These are phyloP conservation scores for Aureoboletus auriporus DNA, from an alignment of 768 basidiomycete genomes.

Conservation along the genomic window DNA sequence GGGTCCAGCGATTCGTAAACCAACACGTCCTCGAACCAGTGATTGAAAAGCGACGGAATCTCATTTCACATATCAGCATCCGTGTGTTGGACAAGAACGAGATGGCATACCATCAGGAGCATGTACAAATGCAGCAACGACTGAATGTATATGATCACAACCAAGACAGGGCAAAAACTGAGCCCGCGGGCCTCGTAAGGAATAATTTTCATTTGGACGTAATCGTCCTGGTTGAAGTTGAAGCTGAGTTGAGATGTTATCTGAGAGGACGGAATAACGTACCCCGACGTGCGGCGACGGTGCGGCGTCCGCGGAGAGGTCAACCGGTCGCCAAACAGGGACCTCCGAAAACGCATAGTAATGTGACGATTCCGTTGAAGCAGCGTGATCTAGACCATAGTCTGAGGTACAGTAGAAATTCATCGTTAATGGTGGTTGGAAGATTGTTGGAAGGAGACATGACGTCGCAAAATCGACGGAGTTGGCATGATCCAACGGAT, in stretches of 20 bases:
- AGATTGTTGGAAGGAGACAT: slow-evolving; percentile 4
- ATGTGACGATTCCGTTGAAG: background rate
- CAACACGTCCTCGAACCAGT: slow-evolving; percentile 19
- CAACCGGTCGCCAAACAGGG: background rate
- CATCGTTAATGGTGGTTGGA: background rate
- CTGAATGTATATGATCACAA: slow-evolving; percentile 8
- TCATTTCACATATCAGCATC: slow-evolving; percentile 4
- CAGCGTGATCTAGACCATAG: background rate
- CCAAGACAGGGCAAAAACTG: slow-evolving; percentile 20
- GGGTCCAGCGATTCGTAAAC: slow-evolving; percentile 11
- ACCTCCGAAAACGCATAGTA: background rate
- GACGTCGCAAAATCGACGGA: background rate
- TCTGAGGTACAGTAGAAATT: slow-evolving; percentile 3
- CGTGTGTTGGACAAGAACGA: background rate
- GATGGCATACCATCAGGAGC: slow-evolving; percentile 18
- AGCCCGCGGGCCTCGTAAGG: slow-evolving; percentile 8
- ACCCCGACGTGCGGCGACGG: background rate
- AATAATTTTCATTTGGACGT: background rate
- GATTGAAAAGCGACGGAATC: slow-evolving; percentile 15
- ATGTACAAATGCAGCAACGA: slow-evolving; percentile 20
- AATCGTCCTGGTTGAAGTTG: background rate
- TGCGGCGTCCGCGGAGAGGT: background rate
- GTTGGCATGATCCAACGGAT: background rate
- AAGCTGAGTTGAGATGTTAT: background rate
- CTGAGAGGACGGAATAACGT: background rate